These are phyloP conservation scores for Aspergillus tanneri DNA, from an alignment of 2,329 filamentous ascomycete genomes.

Conservation along the genomic window DNA sequence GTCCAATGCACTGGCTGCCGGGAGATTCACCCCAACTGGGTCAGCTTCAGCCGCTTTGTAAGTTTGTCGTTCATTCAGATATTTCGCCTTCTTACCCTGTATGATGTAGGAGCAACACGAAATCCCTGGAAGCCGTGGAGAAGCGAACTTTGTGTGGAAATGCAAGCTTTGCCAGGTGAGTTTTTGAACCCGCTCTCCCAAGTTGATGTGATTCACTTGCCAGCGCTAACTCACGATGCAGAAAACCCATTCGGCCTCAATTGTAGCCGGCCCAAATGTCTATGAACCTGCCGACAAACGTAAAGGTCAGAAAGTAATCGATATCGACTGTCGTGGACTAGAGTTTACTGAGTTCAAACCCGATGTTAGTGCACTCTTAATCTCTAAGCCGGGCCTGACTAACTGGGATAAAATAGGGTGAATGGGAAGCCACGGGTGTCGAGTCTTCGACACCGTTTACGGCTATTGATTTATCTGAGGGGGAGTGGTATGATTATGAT, in stretches of 20 bases:
- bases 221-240: too few species aligned
- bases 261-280: slow-evolving; percentile 69
- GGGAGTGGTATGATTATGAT: slow-evolving; percentile 98
- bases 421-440: slow-evolving; percentile 80
- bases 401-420: slow-evolving; percentile 58
- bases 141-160: slow-evolving; percentile 99
- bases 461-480: slow-evolving; percentile 77
- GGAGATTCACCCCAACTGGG: slow-evolving; percentile 81
- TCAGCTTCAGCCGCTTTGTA: slow-evolving; percentile 87
- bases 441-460: slow-evolving; percentile 82
- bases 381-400: neutral
- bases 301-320: slow-evolving; percentile 75
- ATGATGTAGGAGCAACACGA: slow-evolving; percentile 74
- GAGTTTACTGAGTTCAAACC: slow-evolving; percentile 90
- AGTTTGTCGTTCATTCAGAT: slow-evolving; percentile 33
- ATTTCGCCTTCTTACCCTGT: slow-evolving; percentile 1
- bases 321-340: slow-evolving; percentile 89
- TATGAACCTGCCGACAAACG: slow-evolving; percentile 59
- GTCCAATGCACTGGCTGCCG: slow-evolving; percentile 98
- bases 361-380: slow-evolving; percentile 61
- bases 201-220: too few species aligned
- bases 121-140: slow-evolving; percentile 86
- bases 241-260: slow-evolving; percentile 66
- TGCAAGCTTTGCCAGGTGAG: slow-evolving; percentile 95
- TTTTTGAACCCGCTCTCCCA: slow-evolving; percentile 11